Evolutionary conservation across 805 yeast species (phyloP).

Genomic region (Metschnikowia gruessii): DNA sequence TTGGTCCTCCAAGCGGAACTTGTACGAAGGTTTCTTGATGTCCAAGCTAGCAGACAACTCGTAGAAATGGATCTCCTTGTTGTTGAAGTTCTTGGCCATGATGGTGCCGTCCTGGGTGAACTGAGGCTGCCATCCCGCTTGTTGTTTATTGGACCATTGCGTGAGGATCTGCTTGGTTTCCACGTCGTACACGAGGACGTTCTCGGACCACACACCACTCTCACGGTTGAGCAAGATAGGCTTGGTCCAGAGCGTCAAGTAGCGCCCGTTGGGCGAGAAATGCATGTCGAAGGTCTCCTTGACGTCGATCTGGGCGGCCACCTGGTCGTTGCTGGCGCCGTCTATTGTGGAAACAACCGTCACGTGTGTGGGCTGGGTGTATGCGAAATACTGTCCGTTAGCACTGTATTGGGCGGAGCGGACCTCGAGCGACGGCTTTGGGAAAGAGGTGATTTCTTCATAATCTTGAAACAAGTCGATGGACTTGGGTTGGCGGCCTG

Average conservation of each 20-base stretch:
- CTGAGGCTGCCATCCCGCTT: slow-evolving; percentile 91
- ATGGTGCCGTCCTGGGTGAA: slow-evolving; percentile 77
- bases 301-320: slow-evolving; percentile 48
- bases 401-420: slow-evolving; percentile 66
- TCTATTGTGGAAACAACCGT: slow-evolving; percentile 53
- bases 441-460: slow-evolving; percentile 34
- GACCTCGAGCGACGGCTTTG: slow-evolving; percentile 46
- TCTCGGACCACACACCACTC: slow-evolving; percentile 71
- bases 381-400: slow-evolving; percentile 67
- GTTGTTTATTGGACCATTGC: slow-evolving; percentile 74
- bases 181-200: slow-evolving; percentile 71
- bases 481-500: slow-evolving; percentile 31
- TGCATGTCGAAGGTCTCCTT: slow-evolving; percentile 75
- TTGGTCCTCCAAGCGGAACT: slow-evolving; percentile 52
- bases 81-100: slow-evolving; percentile 57
- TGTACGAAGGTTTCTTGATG: slow-evolving; percentile 52
- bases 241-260: slow-evolving; percentile 84
- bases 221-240: slow-evolving; percentile 65
- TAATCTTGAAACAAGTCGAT: slow-evolving; percentile 31
- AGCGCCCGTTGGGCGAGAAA: slow-evolving; percentile 87
- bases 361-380: slow-evolving; percentile 62
- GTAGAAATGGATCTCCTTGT: slow-evolving; percentile 65
- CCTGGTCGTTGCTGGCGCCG: slow-evolving; percentile 38
- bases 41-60: slow-evolving; percentile 40
- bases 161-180: slow-evolving; percentile 46